phyloP scores from a whole-genome alignment of 2,329 filamentous ascomycete genomes.

The Metarhizium album region DNA sequence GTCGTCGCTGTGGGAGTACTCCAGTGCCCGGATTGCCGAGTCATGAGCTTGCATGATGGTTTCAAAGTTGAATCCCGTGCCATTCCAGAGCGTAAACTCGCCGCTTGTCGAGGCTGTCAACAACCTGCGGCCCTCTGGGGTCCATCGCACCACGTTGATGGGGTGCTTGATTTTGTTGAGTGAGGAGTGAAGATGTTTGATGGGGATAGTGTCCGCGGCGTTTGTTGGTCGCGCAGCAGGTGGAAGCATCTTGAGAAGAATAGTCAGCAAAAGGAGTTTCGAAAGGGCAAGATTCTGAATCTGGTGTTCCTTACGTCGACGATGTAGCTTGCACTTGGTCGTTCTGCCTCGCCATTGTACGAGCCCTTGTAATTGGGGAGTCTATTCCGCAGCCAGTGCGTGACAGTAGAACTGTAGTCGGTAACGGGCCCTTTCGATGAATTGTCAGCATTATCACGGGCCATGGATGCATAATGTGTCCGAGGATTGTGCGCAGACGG shows the following conservation, averaged over 20 bases:
- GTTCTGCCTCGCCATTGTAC: slow-evolving; percentile 64
- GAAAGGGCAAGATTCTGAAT: neutral
- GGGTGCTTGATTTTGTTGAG: slow-evolving; percentile 97
- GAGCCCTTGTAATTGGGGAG: slow-evolving; percentile 56
- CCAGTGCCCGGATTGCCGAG: slow-evolving; percentile 67
- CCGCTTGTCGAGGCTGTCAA: slow-evolving; percentile 92
- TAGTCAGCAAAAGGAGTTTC: slow-evolving; percentile 9
- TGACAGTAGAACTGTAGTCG: slow-evolving; percentile 82
- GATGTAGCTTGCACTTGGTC: slow-evolving; percentile 81
- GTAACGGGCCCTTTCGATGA: slow-evolving; percentile 64
- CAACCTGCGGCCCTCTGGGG: slow-evolving; percentile 82
- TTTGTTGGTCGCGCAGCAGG: slow-evolving; percentile 64
- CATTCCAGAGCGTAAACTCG: slow-evolving; percentile 98
- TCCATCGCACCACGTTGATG: slow-evolving; percentile 95
- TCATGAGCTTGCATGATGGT: slow-evolving; percentile 99
- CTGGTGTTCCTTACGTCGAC: slow-evolving; percentile 52
- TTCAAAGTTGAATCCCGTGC: slow-evolving; percentile 98
- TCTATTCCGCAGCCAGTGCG: slow-evolving; percentile 83
- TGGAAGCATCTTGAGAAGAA: slow-evolving; percentile 60
- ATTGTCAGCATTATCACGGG: slow-evolving; percentile 10
- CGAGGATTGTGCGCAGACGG: neutral
- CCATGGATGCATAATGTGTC: slow-evolving; percentile 2
- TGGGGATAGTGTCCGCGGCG: slow-evolving; percentile 78
- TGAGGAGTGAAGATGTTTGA: slow-evolving; percentile 95
- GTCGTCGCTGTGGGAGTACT: slow-evolving; percentile 91